phyloP scores from a whole-genome alignment of 2,329 filamentous ascomycete species.

The Leptosphaerulina australis region DNA sequence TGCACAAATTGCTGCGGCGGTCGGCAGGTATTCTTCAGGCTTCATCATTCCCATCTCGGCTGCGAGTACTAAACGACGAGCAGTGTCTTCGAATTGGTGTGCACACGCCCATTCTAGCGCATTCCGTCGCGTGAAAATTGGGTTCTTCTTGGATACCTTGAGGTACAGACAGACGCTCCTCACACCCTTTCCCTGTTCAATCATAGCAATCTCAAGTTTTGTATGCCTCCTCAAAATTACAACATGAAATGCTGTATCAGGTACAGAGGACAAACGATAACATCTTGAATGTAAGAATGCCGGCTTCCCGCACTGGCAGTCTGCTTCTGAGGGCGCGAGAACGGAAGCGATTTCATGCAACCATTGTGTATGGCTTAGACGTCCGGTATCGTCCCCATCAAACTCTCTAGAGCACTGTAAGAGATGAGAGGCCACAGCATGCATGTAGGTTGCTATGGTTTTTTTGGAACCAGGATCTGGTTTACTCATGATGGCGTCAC shows the following conservation, averaged over 20 bases:
- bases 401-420: neutral
- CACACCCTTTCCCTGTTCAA: neutral
- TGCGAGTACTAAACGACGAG: neutral
- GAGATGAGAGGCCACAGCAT: neutral
- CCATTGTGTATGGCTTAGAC: neutral
- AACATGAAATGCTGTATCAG: constrained; percentile 1
- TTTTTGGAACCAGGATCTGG: neutral
- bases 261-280: neutral
- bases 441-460: constrained; percentile 4
- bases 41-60: neutral
- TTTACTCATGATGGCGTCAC: neutral
- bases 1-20: neutral
- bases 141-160: neutral
- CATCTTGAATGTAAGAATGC: constrained; percentile 5
- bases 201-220: neutral
- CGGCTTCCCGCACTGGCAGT: constrained; percentile 2
- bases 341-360: neutral
- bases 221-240: neutral
- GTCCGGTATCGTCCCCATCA: neutral
- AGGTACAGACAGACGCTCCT: neutral
- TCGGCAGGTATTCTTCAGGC: neutral
- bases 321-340: neutral
- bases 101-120: constrained; percentile 10
- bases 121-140: neutral
- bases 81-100: neutral